Base-by-base conservation (phyloP, 1,284 basidiomycete genomes). In the Cutaneotrichosporon sp. region DNA sequence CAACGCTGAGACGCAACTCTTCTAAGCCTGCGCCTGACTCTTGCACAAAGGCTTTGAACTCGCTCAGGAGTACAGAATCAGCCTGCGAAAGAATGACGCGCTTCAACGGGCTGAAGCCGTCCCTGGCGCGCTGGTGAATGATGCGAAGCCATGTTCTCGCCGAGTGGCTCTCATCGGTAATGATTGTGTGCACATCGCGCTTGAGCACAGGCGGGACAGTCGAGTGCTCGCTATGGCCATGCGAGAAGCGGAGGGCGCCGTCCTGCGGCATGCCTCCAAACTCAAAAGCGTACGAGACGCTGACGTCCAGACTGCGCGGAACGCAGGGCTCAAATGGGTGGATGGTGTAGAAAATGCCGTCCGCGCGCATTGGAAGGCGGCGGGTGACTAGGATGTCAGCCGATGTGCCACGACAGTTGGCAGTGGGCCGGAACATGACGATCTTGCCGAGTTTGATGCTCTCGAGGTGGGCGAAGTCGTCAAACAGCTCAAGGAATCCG, bases 291-390 rank as follows among this genome's bases (percentile, higher is more conserved):
- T 41, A 41, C 20, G 12, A 16, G 5, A 41, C 22, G 22, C 7
- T 10, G 12, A 24, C 38, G 24, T 24, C 38, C 38, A 24, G 38
- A 24, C 24, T 41, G 24, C 38, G 38, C 22, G 38, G 38, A 24
- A 41, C 20, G 38, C 38, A 41, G 5, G 38, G 38, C 38, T 41
- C 38, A 24, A 41, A 41, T 16, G 38, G 38, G 38, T 24, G 11
- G 38, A 41, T 41, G 24, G 38, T 26, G 38, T 26, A 41, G 38
- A 41, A 41, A 16, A 41, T 41, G 14, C 38, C 38, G 24, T 41
- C 38, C 12, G 5, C 11, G 11, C 38, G 38, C 38, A 41, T 41
- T 16, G 38, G 38, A 5, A 41, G 38, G 14, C 22, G 24, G 38
- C 38, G 38, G 5, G 24, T 25, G 12, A 41, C 22, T 12, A 20